Evolutionary conservation across 1,284 basidiomycete genomes (phyloP).

Genomic region (Pterulicium gracile): DNA sequence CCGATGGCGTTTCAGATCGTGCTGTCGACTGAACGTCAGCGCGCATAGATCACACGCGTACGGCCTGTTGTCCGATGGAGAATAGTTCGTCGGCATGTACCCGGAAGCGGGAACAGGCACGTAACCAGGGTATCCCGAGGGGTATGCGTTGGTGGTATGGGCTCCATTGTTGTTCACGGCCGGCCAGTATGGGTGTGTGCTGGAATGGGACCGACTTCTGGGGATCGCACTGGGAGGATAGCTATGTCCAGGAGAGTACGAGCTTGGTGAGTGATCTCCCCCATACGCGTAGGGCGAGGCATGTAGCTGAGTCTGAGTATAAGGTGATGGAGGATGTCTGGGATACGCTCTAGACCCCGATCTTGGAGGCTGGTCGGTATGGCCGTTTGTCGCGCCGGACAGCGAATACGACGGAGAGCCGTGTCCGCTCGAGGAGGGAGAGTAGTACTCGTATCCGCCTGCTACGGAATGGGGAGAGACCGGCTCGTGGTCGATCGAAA

Average conservation of each 20-base stretch:
- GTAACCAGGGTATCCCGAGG: not conserved
- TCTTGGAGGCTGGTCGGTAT: no score
- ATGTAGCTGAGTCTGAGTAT: not conserved
- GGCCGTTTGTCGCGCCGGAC: no score
- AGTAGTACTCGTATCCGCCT: not conserved
- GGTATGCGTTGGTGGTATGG: not conserved
- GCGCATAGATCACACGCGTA: constrained; percentile 71
- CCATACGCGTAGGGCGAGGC: not conserved
- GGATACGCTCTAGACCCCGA: not conserved
- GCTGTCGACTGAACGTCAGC: constrained; percentile 73
- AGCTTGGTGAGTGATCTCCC: not conserved
- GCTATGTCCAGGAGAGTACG: not conserved
- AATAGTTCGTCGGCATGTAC: not conserved
- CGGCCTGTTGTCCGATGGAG: constrained; percentile 23
- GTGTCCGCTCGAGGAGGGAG: not conserved
- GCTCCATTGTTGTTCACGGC: not conserved
- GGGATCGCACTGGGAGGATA: not conserved
- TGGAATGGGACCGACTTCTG: not conserved
- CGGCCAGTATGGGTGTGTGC: not conserved
- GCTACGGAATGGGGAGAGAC: not conserved
- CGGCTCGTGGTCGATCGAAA: not conserved
- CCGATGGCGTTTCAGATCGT: constrained; percentile 70
- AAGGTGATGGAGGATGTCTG: not conserved
- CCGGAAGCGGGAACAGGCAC: not conserved
- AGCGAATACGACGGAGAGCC: not conserved